A percentile compares a stretch with the other conserved stretches of the same genome.
These are phyloP conservation scores for Aspergillus bertholletiae DNA, from an alignment of 495 filamentous ascomycete genomes.

Conservation along the genomic window DNA sequence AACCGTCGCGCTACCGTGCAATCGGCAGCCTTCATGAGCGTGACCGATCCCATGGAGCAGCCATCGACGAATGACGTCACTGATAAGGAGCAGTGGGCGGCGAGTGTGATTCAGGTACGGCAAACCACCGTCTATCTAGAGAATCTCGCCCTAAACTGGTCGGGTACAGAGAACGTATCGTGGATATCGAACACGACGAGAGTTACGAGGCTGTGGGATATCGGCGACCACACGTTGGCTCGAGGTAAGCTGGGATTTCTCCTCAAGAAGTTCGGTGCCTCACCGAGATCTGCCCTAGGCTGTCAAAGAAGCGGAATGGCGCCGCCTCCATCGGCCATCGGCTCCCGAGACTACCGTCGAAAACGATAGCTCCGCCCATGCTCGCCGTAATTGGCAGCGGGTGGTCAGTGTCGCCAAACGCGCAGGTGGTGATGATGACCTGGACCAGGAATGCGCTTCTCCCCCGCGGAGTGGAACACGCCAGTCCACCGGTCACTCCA, in stretches of 20 bases:
- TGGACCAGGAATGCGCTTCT: constrained; percentile 14
- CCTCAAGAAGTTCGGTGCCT: neutral
- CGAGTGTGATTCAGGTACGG: constrained; percentile 47
- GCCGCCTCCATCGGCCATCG: constrained; percentile 47
- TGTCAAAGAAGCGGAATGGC: constrained; percentile 61
- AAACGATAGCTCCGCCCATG: constrained; percentile 28
- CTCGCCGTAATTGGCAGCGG: constrained; percentile 72
- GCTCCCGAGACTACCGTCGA: constrained; percentile 22
- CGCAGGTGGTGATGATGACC: constrained; percentile 61
- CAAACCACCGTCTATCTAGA: neutral
- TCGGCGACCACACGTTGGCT: constrained; percentile 67
- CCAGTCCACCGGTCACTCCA: constrained; percentile 27
- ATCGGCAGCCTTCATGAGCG: no score
- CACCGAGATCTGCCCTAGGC: constrained; percentile 30
- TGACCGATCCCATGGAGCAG: neutral
- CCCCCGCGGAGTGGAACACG: constrained; percentile 21
- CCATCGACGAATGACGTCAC: constrained; percentile 27
- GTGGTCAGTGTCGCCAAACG: constrained; percentile 64
- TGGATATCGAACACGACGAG: constrained; percentile 64
- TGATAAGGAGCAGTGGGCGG: constrained; percentile 35
- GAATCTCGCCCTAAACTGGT: neutral
- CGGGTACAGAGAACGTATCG: constrained; percentile 61
- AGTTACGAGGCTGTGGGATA: constrained; percentile 59
- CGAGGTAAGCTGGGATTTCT: constrained; percentile 38
- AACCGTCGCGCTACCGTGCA: no score